Evolutionary conservation across 805 yeast species (phyloP).

Genomic region (Candida oleophila): DNA sequence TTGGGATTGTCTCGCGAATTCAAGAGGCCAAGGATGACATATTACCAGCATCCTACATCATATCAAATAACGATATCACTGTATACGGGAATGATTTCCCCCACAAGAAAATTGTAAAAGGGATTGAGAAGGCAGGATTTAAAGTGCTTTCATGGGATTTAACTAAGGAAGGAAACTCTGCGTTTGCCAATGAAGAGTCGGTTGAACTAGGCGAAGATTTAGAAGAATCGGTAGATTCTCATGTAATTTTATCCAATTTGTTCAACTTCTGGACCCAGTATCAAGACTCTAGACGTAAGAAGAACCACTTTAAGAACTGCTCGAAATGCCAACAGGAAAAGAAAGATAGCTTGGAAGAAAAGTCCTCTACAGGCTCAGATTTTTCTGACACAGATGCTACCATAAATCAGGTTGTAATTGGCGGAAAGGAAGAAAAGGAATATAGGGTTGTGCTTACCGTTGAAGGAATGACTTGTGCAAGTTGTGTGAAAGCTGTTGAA

Average conservation of each 20-base stretch:
- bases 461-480: constrained; percentile 44
- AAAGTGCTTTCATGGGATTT: constrained; percentile 33
- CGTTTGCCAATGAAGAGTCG: not conserved
- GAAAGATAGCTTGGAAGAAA: constrained; percentile 10
- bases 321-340: constrained; percentile 34
- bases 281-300: constrained; percentile 14
- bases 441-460: constrained; percentile 53
- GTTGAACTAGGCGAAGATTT: constrained; percentile 16
- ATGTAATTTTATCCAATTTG: constrained; percentile 8
- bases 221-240: constrained; percentile 1
- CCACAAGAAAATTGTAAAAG: constrained; percentile 22
- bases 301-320: constrained; percentile 43
- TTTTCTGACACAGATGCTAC: constrained; percentile 13
- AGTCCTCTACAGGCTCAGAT: constrained; percentile 10
- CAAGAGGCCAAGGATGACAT: not conserved
- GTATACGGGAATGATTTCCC: constrained; percentile 8
- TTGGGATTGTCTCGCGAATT: not conserved
- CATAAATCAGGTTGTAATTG: constrained; percentile 19
- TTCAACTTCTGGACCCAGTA: constrained; percentile 12
- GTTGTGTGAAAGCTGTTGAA: constrained; percentile 32
- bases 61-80: not conserved
- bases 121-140: constrained; percentile 37
- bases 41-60: not conserved
- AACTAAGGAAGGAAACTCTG: not conserved
- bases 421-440: constrained; percentile 21